Evolutionary conservation across 345 rosid species (phyloP).

Genomic region (Linum usitatissimum): DNA sequence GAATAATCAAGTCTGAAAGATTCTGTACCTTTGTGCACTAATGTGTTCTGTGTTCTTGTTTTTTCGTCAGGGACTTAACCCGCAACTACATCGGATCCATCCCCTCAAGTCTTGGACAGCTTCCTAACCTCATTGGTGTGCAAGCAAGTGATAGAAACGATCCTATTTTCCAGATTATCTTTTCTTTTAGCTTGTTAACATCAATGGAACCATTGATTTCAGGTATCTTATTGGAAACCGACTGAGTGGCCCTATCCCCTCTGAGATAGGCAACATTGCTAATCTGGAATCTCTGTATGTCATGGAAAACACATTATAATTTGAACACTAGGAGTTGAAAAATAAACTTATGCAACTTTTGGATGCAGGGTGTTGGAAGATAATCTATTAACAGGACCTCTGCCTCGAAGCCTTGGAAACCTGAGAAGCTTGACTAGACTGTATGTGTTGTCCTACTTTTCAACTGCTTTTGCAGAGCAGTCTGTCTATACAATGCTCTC

Average conservation of each 20-base stretch:
- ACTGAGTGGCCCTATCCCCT: conserved; percentile 52
- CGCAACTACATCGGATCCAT: conserved; percentile 72
- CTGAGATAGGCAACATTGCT: conserved; percentile 40
- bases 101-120: conserved; percentile 40
- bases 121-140: conserved; percentile 39
- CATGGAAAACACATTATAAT: background rate
- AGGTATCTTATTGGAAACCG: conserved; percentile 62
- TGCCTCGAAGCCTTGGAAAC: conserved; percentile 57
- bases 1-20: background rate
- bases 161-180: background rate
- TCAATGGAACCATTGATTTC: background rate
- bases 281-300: conserved; percentile 58
- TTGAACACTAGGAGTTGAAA: no score
- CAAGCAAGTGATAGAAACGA: conserved; percentile 20
- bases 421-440: conserved; percentile 34
- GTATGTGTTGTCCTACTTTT: conserved; percentile 27
- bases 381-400: conserved; percentile 51
- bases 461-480: no score
- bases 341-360: no score
- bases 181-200: no score
- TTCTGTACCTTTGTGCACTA: no score
- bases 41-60: background rate
- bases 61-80: conserved; percentile 46
- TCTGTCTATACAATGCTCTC: background rate
- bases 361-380: conserved; percentile 47